These are phyloP conservation scores for Plenodomus tracheiphilus DNA, from an alignment of 2,329 filamentous ascomycete species.

Conservation along the genomic window DNA sequence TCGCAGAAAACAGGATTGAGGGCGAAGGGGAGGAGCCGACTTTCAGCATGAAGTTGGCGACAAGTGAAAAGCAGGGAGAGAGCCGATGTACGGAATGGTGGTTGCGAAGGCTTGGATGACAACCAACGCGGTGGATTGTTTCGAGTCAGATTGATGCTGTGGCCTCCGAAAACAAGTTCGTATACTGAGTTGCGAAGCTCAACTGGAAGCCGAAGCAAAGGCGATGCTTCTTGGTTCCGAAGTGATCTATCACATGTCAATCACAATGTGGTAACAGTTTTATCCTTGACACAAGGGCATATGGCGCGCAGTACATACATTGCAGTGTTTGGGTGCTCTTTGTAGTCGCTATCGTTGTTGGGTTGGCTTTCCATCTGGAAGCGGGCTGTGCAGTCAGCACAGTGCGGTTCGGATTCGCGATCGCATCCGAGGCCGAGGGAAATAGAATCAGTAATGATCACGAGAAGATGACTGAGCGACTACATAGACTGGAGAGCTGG, in stretches of 20 bases:
- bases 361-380: too few relatives aligned
- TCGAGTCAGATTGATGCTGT: not conserved
- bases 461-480: too few relatives aligned
- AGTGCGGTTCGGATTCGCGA: too few relatives aligned
- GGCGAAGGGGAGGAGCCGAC: not conserved
- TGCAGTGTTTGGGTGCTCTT: too few relatives aligned
- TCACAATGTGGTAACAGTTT: too few relatives aligned
- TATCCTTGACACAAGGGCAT: too few relatives aligned
- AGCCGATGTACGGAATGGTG: not conserved
- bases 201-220: conserved; percentile 5
- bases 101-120: not conserved
- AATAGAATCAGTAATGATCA: too few relatives aligned
- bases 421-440: too few relatives aligned
- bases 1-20: not conserved
- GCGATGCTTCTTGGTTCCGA: conserved; percentile 18
- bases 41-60: not conserved
- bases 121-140: not conserved
- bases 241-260: not conserved
- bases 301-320: too few relatives aligned
- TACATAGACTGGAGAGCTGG: too few relatives aligned
- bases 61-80: not conserved
- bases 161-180: not conserved
- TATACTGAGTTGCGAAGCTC: conserved; percentile 9
- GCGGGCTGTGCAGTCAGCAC: too few relatives aligned
- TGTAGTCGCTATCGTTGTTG: too few relatives aligned